Percentiles rank a stretch among this genome's conserved stretches.
Conservation (phyloP, 371 early-diverging fungal species). For the Circinella umbellata region DNA sequence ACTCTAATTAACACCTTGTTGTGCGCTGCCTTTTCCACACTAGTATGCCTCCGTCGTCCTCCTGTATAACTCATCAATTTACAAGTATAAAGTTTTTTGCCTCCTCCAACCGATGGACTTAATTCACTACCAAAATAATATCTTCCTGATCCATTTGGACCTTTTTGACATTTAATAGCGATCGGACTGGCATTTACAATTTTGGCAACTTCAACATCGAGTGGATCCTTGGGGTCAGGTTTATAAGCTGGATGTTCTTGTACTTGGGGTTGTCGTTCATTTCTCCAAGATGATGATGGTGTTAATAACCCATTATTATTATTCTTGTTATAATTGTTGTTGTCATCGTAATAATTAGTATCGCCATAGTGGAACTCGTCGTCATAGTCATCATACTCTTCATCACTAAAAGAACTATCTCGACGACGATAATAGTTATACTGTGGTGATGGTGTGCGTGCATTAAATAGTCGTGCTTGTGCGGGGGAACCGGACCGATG, state of each 20-base stretch:
- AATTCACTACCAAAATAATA: constrained; percentile 67
- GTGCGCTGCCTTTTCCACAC: constrained; percentile 20
- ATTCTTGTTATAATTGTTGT: constrained; percentile 14
- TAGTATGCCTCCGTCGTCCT: constrained; percentile 13
- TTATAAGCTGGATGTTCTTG: constrained; percentile 32
- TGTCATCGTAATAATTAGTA: constrained; percentile 14
- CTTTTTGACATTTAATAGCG: constrained; percentile 50
- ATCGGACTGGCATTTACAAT: constrained; percentile 59
- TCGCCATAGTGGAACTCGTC: constrained; percentile 7
- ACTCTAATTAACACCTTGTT: constrained; percentile 67
- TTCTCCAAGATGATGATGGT: background rate
- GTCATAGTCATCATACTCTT: constrained; percentile 9
- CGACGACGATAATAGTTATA: constrained; percentile 7
- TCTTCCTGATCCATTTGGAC: constrained; percentile 39
- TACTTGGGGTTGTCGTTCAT: constrained; percentile 7
- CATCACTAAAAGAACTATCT: constrained; percentile 7
- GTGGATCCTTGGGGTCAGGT: constrained; percentile 55
- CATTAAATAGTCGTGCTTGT: constrained; percentile 3
- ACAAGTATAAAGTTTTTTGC: constrained; percentile 50
- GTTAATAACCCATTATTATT: constrained; percentile 3
- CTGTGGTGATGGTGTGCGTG: constrained; percentile 24
- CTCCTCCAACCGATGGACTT: constrained; percentile 45
- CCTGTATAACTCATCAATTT: constrained; percentile 49
- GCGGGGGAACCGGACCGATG: constrained; percentile 21
- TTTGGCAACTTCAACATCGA: constrained; percentile 60